These are phyloP conservation scores for Pachyrhizus erosus DNA, from an alignment of 306 rosid species.

Conservation along the genomic window DNA sequence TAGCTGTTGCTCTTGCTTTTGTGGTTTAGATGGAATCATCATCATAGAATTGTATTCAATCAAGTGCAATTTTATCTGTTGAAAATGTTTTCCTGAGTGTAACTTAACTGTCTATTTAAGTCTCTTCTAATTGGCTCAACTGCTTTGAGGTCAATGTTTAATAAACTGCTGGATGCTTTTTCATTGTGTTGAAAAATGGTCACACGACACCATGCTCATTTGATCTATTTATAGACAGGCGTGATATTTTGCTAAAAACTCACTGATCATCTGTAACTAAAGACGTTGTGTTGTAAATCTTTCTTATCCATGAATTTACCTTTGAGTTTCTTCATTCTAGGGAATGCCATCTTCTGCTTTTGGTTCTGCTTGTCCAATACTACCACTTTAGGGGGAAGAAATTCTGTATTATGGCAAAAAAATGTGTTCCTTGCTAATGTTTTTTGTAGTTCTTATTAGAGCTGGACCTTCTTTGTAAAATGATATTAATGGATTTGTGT, in stretches of 20 bases:
- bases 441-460: conserved; percentile 29
- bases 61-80: too few relatives aligned
- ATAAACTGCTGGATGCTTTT: neutral
- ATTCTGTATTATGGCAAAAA: neutral
- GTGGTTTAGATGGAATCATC: too few relatives aligned
- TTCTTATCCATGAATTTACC: neutral
- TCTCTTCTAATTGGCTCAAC: neutral
- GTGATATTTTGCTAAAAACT: neutral
- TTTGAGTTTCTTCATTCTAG: conserved; percentile 19
- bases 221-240: neutral
- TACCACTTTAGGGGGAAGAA: neutral
- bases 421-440: neutral
- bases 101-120: neutral
- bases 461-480: conserved; percentile 15
- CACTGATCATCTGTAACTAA: neutral
- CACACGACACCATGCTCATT: neutral
- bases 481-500: neutral
- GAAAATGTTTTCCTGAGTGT: neutral
- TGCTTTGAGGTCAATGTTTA: neutral
- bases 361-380: conserved; percentile 2
- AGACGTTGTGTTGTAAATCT: neutral
- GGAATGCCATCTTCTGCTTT: neutral
- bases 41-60: too few relatives aligned
- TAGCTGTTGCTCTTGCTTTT: too few relatives aligned
- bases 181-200: neutral